Evolutionary conservation across 768 basidiomycete genomes (phyloP).

Genomic region (Macrolepiota dolichaula): DNA sequence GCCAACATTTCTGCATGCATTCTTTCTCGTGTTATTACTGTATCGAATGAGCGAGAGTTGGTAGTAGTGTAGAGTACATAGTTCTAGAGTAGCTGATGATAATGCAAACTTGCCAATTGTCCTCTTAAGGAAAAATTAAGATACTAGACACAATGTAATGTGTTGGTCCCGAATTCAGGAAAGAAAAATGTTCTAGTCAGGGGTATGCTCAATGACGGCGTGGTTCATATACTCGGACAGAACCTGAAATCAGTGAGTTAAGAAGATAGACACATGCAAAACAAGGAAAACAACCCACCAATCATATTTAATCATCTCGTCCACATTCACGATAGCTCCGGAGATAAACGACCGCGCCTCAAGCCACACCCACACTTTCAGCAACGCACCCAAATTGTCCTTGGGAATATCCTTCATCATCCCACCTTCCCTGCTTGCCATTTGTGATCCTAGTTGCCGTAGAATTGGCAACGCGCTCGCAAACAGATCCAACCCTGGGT

Average conservation of each 20-base stretch:
- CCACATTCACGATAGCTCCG: slow-evolving; percentile 73
- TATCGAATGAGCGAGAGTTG: not conserved
- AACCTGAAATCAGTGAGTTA: slow-evolving; percentile 17
- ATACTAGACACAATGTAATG: not conserved
- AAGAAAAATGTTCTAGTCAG: not conserved
- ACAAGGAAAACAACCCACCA: slow-evolving; percentile 48
- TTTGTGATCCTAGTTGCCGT: slow-evolving; percentile 86
- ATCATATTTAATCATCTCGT: slow-evolving; percentile 85
- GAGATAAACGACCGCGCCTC: slow-evolving; percentile 89
- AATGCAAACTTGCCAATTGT: not conserved
- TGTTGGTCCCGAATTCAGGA: not conserved
- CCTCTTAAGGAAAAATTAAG: not conserved
- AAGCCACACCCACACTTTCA: slow-evolving; percentile 96
- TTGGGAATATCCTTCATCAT: slow-evolving; percentile 57
- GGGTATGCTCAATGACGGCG: not conserved
- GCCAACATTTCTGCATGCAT: not conserved
- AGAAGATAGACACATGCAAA: not conserved
- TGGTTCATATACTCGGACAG: slow-evolving; percentile 24
- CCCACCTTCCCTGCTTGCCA: slow-evolving; percentile 63
- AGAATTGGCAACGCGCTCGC: slow-evolving; percentile 93
- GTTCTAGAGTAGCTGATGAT: not conserved
- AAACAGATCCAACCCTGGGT: slow-evolving; percentile 91
- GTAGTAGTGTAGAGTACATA: not conserved
- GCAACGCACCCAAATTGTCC: slow-evolving; percentile 76
- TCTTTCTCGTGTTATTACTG: not conserved